A percentile compares a stretch with the other conserved stretches of the same genome.
Conservation (phyloP, 2,329 filamentous ascomycete species). For the Harringtonia aguacate region DNA sequence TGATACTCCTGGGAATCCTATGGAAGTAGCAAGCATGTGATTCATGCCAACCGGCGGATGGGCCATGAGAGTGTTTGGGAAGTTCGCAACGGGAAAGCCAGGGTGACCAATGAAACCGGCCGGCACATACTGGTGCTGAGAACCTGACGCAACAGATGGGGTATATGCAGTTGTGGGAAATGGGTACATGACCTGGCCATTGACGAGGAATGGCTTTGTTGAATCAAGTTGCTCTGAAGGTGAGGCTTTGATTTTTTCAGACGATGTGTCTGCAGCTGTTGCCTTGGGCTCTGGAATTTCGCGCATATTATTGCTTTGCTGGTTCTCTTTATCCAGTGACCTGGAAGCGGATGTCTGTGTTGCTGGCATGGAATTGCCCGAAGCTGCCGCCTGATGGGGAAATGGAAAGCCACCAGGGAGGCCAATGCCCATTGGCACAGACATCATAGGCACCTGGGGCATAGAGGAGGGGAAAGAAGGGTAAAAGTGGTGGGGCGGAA, state of each 20-base stretch:
- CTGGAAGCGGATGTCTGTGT: constrained; percentile 11
- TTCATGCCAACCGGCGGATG: constrained; percentile 13
- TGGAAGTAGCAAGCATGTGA: constrained; percentile 7
- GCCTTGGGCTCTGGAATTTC: constrained; percentile 8
- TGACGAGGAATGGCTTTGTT: constrained; percentile 31
- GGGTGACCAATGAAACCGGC: constrained; percentile 10
- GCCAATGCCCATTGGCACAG: constrained; percentile 26
- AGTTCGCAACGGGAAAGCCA: constrained; percentile 13
- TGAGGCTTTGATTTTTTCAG: constrained; percentile 23
- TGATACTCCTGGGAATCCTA: constrained; percentile 2
- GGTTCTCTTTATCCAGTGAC: constrained; percentile 9
- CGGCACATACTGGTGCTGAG: constrained; percentile 7
- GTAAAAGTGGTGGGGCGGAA: constrained; percentile 10
- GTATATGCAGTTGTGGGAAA: constrained; percentile 11
- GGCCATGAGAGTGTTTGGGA: constrained; percentile 15
- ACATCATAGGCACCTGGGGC: constrained; percentile 25
- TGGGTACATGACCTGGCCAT: constrained; percentile 24
- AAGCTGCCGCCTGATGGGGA: neutral
- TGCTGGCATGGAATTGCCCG: neutral
- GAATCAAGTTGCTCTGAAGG: constrained; percentile 35
- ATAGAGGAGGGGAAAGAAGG: constrained; percentile 13
- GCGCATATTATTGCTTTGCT: constrained; percentile 13
- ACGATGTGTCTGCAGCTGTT: constrained; percentile 15
- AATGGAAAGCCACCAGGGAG: constrained; percentile 12
- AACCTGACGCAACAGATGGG: neutral